Conservation (phyloP, 148 eudicot genomes). For the Dianthus caryophyllus region DNA sequence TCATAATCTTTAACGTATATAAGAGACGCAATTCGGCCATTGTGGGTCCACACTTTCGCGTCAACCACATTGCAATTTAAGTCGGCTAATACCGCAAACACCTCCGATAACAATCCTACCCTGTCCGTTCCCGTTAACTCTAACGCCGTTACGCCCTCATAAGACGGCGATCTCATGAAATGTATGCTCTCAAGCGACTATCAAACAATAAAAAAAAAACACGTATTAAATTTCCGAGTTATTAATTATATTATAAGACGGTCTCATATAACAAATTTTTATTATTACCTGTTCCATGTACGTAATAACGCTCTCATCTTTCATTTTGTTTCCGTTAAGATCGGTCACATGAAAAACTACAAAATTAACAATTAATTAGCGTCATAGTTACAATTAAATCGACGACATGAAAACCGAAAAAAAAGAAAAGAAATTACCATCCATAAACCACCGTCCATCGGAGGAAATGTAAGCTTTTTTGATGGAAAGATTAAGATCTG, state of each 20-base stretch:
- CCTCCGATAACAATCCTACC: conserved; percentile 73
- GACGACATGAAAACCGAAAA: neutral
- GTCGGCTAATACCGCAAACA: conserved; percentile 70
- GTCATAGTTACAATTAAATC: neutral
- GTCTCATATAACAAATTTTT: too few species aligned
- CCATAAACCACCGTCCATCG: conserved; percentile 98
- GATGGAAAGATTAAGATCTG: conserved; percentile 80
- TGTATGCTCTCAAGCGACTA: conserved; percentile 78
- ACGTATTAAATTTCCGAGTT: too few species aligned
- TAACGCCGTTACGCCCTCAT: conserved; percentile 64
- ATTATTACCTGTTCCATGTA: conserved; percentile 76
- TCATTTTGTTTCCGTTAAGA: conserved; percentile 65
- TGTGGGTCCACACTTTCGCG: conserved; percentile 85
- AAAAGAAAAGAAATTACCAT: conserved; percentile 42
- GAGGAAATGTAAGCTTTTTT: conserved; percentile 85
- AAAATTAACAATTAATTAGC: conserved; percentile 6
- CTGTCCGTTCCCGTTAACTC: conserved; percentile 82
- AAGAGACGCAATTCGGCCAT: conserved; percentile 81
- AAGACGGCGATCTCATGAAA: conserved; percentile 30
- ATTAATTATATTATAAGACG: too few species aligned
- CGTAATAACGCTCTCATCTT: conserved; percentile 65
- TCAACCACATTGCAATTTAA: conserved; percentile 67
- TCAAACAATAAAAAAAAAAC: conserved; percentile 4
- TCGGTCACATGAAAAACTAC: conserved; percentile 98
- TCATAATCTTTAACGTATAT: conserved; percentile 67